These are phyloP conservation scores for Cnidoscolus chayamansa DNA, from an alignment of 441 rosid genomes.

Conservation along the genomic window DNA sequence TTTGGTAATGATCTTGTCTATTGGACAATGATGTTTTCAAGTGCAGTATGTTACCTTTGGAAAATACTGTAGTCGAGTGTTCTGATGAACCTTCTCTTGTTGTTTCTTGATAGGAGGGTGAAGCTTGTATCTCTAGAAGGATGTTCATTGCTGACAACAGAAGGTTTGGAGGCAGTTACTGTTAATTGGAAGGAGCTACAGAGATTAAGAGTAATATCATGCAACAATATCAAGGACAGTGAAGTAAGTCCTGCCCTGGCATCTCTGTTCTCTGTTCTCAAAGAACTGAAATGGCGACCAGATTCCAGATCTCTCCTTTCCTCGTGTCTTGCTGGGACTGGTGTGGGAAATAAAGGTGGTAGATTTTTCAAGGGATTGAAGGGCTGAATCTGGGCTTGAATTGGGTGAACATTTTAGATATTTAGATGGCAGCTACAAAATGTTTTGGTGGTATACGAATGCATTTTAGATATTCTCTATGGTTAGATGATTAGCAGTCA, in stretches of 20 bases:
- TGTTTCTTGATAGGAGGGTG: conserved; percentile 48
- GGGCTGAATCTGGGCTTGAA: conserved; percentile 21
- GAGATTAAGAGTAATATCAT: conserved; percentile 52
- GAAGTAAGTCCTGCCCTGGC: conserved; percentile 63
- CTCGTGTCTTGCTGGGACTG: conserved; percentile 53
- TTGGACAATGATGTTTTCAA: too few species aligned
- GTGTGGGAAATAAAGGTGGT: conserved; percentile 66
- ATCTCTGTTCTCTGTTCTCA: conserved; percentile 56
- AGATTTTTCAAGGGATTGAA: conserved; percentile 56
- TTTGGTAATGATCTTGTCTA: too few species aligned
- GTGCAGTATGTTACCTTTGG: background rate
- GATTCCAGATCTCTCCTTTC: conserved; percentile 59
- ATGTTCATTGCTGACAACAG: conserved; percentile 66
- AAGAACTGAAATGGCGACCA: conserved; percentile 85
- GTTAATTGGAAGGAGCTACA: conserved; percentile 60
- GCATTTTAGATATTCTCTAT: background rate
- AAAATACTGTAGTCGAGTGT: background rate
- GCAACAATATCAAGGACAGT: conserved; percentile 62
- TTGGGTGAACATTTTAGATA: background rate
- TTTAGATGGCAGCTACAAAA: conserved; percentile 10
- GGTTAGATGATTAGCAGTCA: background rate
- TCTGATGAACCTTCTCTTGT: background rate
- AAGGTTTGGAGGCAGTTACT: conserved; percentile 58
- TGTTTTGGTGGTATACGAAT: background rate
- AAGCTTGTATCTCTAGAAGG: conserved; percentile 60